These are phyloP conservation scores for Aureobasidium namibiae DNA, from an alignment of 2,329 filamentous ascomycete species.

Conservation along the genomic window DNA sequence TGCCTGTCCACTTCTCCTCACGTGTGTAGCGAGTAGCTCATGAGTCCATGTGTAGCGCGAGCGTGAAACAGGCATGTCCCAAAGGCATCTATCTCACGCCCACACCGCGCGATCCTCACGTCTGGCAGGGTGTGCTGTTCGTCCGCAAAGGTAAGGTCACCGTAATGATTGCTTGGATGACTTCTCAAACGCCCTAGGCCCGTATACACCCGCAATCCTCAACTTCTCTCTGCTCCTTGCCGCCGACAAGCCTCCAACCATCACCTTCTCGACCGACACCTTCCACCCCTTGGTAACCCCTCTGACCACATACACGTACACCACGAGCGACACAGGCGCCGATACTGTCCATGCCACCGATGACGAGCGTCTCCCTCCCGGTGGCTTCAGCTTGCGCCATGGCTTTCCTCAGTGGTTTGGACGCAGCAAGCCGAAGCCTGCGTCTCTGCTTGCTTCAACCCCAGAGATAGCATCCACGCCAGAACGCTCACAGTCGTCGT, in stretches of 20 bases:
- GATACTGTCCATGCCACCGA: slow-evolving; percentile 78
- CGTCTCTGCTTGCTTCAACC: slow-evolving; percentile 1
- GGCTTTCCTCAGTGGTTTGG: slow-evolving; percentile 88
- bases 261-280: slow-evolving; percentile 86
- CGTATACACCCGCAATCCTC: slow-evolving; percentile 78
- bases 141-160: slow-evolving; percentile 64
- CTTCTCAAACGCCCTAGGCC: slow-evolving; percentile 48
- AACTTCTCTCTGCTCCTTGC: slow-evolving; percentile 89
- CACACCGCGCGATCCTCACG: slow-evolving; percentile 67
- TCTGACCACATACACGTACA: slow-evolving; percentile 89
- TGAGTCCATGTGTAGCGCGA: slow-evolving; percentile 7
- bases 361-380: slow-evolving; percentile 73
- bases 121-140: slow-evolving; percentile 90
- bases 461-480: background rate
- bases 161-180: slow-evolving; percentile 2
- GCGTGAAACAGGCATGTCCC: slow-evolving; percentile 55
- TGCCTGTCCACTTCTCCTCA: background rate
- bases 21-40: slow-evolving; percentile 3
- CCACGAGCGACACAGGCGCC: slow-evolving; percentile 64
- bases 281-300: slow-evolving; percentile 93
- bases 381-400: slow-evolving; percentile 82
- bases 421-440: slow-evolving; percentile 21
- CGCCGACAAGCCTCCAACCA: slow-evolving; percentile 66
- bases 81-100: slow-evolving; percentile 81
- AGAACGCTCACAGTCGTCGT: background rate